Evolutionary conservation across 2,329 filamentous ascomycete species (phyloP), one percentile per base, ranked within the genome.

Genomic region (Camptophora hylomeconis): DNA sequence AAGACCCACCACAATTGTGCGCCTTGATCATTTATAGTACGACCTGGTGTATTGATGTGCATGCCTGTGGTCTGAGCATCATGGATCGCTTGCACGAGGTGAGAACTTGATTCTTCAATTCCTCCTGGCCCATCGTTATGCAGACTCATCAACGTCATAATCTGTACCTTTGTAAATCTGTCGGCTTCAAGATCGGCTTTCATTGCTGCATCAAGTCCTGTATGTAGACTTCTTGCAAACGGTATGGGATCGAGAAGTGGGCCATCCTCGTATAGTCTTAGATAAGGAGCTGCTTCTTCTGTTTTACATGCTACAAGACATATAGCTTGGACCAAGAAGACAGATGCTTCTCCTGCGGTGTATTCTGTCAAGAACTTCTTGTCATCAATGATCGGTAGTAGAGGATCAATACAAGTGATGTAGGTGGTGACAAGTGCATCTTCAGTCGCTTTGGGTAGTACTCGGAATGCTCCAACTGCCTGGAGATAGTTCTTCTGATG

Each of bases 271-370:
- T 38, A 35, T 5, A 56, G 37, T n/a, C 45, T 40, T 5, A 58
- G 41, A 28, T 48, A 41, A n/a, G 47, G 24, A n/a, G 30, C 31
- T n/a, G 53, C 52, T 5, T 44, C 38, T 22, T 33, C 32, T 19
- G 50, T 48, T 42, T 58, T 58, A 19, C 54, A 55, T 26, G 54
- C 54, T 17, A 53, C 47, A 12, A 58, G 50, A 28, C 54, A 56
- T 19, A 58, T 50, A 13, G 54, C 53, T 32, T 52, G 47, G 26
- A 56, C 49, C 9, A 58, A 44, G 22, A 56, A 54, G 7, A 49
- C 40, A 14, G 52, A 55, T 5, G 41, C 33, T 14, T 28, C 39
- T 7, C 42, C 47, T 17, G 46, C 40, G 3, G 36, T 37, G 23
- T 48, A 44, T 13, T 46, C 40, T 8, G 33, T 36, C 7, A 43